Conservation (phyloP, 495 filamentous ascomycete genomes). For the Penicillium macrosclerotiorum region DNA sequence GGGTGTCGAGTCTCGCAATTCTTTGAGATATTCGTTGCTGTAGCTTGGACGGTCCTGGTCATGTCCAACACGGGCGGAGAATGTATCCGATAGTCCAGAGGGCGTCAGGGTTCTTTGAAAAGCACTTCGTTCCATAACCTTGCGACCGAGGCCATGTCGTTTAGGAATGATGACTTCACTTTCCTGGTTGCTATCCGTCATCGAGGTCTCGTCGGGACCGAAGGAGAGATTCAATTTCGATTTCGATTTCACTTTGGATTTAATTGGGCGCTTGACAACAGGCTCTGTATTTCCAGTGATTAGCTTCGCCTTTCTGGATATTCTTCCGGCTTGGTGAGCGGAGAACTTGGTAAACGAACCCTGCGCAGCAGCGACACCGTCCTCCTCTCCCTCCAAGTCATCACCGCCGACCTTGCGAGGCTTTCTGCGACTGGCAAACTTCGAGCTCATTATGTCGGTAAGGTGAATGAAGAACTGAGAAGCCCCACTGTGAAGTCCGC, state of each 20-base stretch:
- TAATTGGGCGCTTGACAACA: conserved; percentile 40
- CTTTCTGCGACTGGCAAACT: conserved; percentile 67
- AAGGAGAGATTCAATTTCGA: conserved; percentile 73
- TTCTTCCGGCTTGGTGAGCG: background rate
- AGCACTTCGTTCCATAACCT: conserved; percentile 70
- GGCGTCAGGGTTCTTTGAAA: conserved; percentile 49
- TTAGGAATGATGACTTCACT: conserved; percentile 65
- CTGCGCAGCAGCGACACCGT: conserved; percentile 26
- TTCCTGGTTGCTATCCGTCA: conserved; percentile 51
- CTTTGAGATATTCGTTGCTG: conserved; percentile 79
- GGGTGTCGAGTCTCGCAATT: conserved; percentile 79
- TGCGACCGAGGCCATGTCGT: conserved; percentile 65
- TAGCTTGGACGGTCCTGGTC: conserved; percentile 79
- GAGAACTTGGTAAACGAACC: conserved; percentile 14
- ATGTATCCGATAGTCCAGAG: conserved; percentile 37
- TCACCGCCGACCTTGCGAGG: conserved; percentile 70
- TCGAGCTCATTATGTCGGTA: conserved; percentile 55
- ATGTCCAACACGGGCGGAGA: conserved; percentile 56
- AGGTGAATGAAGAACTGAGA: background rate
- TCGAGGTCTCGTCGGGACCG: conserved; percentile 58
- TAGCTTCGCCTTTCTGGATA: conserved; percentile 4
- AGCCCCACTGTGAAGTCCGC: background rate
- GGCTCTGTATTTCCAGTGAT: conserved; percentile 28
- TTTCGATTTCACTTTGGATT: conserved; percentile 60
- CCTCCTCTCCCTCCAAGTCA: conserved; percentile 61